Evolutionary conservation across 345 rosid genomes (phyloP).

Genomic region (Gossypium herbaceum): DNA sequence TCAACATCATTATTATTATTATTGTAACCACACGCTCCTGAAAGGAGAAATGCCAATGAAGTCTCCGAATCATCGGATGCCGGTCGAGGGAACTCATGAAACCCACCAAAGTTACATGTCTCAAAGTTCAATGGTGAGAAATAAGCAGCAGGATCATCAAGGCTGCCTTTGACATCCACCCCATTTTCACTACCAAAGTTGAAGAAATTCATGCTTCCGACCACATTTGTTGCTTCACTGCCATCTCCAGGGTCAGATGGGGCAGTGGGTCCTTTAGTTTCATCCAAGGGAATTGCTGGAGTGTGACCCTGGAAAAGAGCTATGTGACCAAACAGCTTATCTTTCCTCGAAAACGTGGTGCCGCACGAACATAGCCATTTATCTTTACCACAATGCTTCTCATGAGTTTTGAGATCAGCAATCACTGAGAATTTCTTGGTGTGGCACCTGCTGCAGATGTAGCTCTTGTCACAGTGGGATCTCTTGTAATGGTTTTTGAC

Average conservation of each 20-base stretch:
- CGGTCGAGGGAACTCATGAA: constrained; percentile 75
- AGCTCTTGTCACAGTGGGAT: constrained; percentile 94
- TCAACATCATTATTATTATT: constrained; percentile 36
- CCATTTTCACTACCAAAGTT: constrained; percentile 28
- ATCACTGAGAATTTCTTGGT: constrained; percentile 89
- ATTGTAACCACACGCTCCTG: constrained; percentile 64
- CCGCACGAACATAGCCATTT: constrained; percentile 99
- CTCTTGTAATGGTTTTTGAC: constrained; percentile 97
- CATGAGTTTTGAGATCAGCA: constrained; percentile 96
- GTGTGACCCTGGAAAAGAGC: constrained; percentile 97
- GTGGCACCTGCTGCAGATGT: constrained; percentile 84
- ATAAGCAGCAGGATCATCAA: constrained; percentile 49
- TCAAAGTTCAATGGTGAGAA: constrained; percentile 77
- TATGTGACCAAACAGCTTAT: constrained; percentile 93
- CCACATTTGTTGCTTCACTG: constrained; percentile 32
- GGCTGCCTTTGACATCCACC: constrained; percentile 47
- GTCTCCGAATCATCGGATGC: constrained; percentile 77
- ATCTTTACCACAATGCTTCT: constrained; percentile 96
- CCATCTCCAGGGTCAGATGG: constrained; percentile 40
- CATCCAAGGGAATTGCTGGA: constrained; percentile 84
- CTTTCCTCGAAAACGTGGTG: constrained; percentile 95
- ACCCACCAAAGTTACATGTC: constrained; percentile 69
- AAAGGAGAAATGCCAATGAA: constrained; percentile 63
- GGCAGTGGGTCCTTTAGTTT: constrained; percentile 39
- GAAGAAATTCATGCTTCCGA: constrained; percentile 31